phyloP scores from a whole-genome alignment of 176 grass and related monocot species.

The Typha latifolia region DNA sequence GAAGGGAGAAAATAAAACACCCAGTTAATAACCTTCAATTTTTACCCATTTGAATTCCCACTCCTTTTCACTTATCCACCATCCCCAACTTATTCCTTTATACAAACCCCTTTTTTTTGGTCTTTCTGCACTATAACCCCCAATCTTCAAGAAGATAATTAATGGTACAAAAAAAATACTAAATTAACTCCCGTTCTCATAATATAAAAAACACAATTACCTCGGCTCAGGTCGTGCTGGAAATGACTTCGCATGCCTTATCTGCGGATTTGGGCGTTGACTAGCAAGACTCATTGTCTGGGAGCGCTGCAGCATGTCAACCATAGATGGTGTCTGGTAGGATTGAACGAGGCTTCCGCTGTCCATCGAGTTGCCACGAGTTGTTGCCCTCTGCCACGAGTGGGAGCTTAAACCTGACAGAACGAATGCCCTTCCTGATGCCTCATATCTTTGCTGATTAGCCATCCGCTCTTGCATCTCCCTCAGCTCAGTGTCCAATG shows the following conservation, averaged over 20 bases:
- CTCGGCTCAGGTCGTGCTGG: slow-evolving; percentile 55
- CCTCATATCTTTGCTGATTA: slow-evolving; percentile 58
- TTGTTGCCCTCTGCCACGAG: slow-evolving; percentile 75
- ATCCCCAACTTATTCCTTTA: slow-evolving; percentile 44
- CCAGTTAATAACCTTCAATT: slow-evolving; percentile 5
- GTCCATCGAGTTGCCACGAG: slow-evolving; percentile 51
- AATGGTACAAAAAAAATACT: slow-evolving; percentile 2
- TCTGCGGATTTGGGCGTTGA: slow-evolving; percentile 25
- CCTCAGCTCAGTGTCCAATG: slow-evolving; percentile 68
- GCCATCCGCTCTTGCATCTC: slow-evolving; percentile 91
- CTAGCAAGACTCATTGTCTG: slow-evolving; percentile 45
- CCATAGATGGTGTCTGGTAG: slow-evolving; percentile 85
- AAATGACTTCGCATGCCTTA: slow-evolving; percentile 70
- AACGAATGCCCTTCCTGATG: slow-evolving; percentile 60
- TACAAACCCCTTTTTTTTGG: slow-evolving; percentile 17
- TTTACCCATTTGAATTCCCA: slow-evolving; percentile 25
- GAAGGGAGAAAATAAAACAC: neutral
- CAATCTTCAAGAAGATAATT: slow-evolving; percentile 22
- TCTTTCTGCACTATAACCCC: neutral
- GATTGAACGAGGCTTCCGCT: slow-evolving; percentile 61
- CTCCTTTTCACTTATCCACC: slow-evolving; percentile 30
- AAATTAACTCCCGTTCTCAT: neutral
- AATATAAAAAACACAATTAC: slow-evolving; percentile 19
- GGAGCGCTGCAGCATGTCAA: slow-evolving; percentile 71
- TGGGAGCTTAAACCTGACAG: slow-evolving; percentile 84